phyloP scores from a whole-genome alignment of 352 stramenopile genomes.

The Peronospora farinosa region DNA sequence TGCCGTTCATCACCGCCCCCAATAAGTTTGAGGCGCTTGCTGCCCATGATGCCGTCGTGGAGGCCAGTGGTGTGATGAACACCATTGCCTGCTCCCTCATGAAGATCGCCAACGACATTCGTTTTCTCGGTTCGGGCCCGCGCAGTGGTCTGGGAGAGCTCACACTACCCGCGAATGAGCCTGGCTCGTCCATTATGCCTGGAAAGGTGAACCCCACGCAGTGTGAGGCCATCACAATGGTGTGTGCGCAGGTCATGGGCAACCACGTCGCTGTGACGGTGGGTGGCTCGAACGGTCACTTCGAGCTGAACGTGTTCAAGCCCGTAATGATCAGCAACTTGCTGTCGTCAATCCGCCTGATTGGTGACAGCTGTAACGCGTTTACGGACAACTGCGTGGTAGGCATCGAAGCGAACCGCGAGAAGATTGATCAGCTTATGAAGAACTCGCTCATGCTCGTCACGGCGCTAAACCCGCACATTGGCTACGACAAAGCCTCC shows the following conservation, averaged over 20 bases:
- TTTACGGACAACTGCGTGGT: slow-evolving; percentile 93
- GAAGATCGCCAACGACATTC: slow-evolving; percentile 78
- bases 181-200: slow-evolving; percentile 69
- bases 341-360: slow-evolving; percentile 68
- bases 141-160: slow-evolving; percentile 57
- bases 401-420: slow-evolving; percentile 87
- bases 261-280: slow-evolving; percentile 93
- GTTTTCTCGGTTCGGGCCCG: slow-evolving; percentile 57
- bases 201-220: slow-evolving; percentile 86
- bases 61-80: slow-evolving; percentile 65
- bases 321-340: slow-evolving; percentile 92
- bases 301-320: slow-evolving; percentile 98
- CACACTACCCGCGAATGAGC: slow-evolving; percentile 60
- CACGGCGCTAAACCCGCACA: slow-evolving; percentile 94
- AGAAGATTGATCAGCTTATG: slow-evolving; percentile 90
- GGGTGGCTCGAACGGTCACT: slow-evolving; percentile 91
- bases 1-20: slow-evolving; percentile 93
- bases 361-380: slow-evolving; percentile 81
- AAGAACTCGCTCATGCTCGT: slow-evolving; percentile 96
- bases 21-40: slow-evolving; percentile 93
- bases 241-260: slow-evolving; percentile 93
- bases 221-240: slow-evolving; percentile 95
- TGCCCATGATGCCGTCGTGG: slow-evolving; percentile 59
- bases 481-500: slow-evolving; percentile 96
- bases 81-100: slow-evolving; percentile 67